phyloP scores from a whole-genome alignment of 208 protist genomes.

The Ichthyophonus hoferi region DNA sequence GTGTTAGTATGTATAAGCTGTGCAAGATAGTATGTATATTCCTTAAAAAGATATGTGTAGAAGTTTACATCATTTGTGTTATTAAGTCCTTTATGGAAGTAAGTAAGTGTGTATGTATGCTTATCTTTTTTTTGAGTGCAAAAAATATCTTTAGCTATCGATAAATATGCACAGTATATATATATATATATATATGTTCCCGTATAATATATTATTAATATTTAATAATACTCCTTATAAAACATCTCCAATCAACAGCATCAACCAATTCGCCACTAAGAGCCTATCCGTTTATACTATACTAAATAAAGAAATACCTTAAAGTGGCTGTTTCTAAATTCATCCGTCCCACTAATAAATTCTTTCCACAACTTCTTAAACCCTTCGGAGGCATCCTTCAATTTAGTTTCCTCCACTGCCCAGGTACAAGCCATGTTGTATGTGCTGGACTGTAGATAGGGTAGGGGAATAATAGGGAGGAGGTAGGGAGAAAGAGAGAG shows the following conservation, averaged over 20 bases:
- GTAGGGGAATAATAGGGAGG: neutral
- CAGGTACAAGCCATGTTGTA: conserved; percentile 33
- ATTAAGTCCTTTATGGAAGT: neutral
- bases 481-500: neutral
- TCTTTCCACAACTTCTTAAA: neutral
- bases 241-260: neutral
- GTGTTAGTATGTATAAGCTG: too few species aligned
- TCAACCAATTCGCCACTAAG: neutral
- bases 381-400: neutral
- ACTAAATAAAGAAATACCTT: neutral
- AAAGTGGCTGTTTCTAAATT: neutral
- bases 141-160: too few species aligned
- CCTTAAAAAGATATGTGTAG: neutral
- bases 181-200: too few species aligned
- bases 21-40: neutral
- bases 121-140: too few species aligned
- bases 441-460: conserved; percentile 5
- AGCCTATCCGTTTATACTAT: neutral
- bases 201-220: too few species aligned
- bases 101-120: too few species aligned
- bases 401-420: neutral
- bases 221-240: too few species aligned
- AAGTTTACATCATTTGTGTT: neutral
- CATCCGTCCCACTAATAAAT: neutral
- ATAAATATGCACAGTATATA: too few species aligned